A percentile compares a stretch with the other conserved stretches of the same genome.
phyloP scores from a whole-genome alignment of 2,329 filamentous ascomycete genomes.

The Metarhizium rileyi region DNA sequence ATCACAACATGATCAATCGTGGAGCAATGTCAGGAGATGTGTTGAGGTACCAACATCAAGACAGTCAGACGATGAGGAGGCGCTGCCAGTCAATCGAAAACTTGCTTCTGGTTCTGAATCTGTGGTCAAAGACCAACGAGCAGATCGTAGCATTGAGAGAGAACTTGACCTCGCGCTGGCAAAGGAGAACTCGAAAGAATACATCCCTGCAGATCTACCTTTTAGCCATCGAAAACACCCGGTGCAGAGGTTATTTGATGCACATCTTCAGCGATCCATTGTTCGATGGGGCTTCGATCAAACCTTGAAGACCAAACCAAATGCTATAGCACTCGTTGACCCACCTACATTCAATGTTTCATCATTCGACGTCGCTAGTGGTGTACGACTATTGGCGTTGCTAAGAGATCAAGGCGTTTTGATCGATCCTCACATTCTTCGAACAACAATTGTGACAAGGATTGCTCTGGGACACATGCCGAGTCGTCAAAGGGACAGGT shows the following conservation, averaged over 20 bases:
- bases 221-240: slow-evolving; percentile 34
- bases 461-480: slow-evolving; percentile 20
- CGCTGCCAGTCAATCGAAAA: not conserved
- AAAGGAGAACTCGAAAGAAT: slow-evolving; percentile 6
- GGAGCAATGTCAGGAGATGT: not conserved
- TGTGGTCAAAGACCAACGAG: not conserved
- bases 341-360: slow-evolving; percentile 8
- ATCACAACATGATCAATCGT: not conserved
- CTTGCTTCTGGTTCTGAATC: not conserved
- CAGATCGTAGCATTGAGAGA: not conserved
- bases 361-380: slow-evolving; percentile 25
- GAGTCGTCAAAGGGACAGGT: slow-evolving; percentile 16
- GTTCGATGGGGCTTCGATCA: slow-evolving; percentile 37
- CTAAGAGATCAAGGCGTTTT: slow-evolving; percentile 26
- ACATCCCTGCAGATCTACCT: slow-evolving; percentile 31
- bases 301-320: slow-evolving; percentile 17
- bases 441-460: slow-evolving; percentile 17
- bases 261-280: slow-evolving; percentile 28
- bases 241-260: slow-evolving; percentile 34
- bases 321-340: slow-evolving; percentile 6
- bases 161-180: not conserved
- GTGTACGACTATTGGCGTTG: slow-evolving; percentile 25
- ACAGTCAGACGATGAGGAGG: not conserved
- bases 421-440: slow-evolving; percentile 23
- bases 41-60: not conserved